phyloP scores from a whole-genome alignment of 73 alveolate genomes.

The Stentor coeruleus region DNA sequence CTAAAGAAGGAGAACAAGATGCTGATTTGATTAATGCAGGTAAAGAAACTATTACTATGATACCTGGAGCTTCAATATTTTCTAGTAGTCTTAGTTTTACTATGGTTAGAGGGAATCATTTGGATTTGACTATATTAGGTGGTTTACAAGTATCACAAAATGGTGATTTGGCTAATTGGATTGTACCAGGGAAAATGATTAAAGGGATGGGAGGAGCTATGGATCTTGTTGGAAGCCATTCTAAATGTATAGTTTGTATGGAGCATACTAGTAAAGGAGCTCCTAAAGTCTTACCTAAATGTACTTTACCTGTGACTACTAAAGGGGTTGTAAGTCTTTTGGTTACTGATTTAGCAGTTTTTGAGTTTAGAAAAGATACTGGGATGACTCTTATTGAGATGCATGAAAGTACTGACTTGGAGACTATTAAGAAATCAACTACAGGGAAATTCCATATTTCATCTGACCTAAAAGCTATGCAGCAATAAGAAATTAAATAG shows the following conservation, averaged over 20 bases:
- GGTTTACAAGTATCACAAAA: constrained; percentile 73
- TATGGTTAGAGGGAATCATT: constrained; percentile 86
- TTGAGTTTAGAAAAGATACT: constrained; percentile 31
- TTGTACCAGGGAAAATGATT: constrained; percentile 93
- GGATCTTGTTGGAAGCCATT: constrained; percentile 78
- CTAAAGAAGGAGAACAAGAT: constrained; percentile 63
- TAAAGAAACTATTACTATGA: constrained; percentile 77
- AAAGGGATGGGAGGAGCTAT: constrained; percentile 93
- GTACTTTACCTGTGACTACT: constrained; percentile 75
- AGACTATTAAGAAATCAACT: constrained; percentile 31
- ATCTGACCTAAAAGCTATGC: not conserved
- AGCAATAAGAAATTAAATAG: no score
- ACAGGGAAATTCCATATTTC: not conserved
- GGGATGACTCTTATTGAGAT: constrained; percentile 36
- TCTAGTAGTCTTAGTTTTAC: constrained; percentile 79
- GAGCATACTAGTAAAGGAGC: constrained; percentile 74
- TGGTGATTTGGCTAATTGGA: constrained; percentile 97
- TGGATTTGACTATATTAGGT: constrained; percentile 81
- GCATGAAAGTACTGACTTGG: constrained; percentile 29
- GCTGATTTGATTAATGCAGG: constrained; percentile 93
- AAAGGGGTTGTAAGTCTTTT: constrained; percentile 51
- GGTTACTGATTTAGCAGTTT: constrained; percentile 63
- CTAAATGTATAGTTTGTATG: constrained; percentile 64
- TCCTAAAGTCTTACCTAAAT: constrained; percentile 50
- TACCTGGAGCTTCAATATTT: constrained; percentile 80